Percentiles rank a stretch among this genome's conserved stretches.
phyloP scores from a whole-genome alignment of 805 yeast genomes.

The Candida sithepensis region DNA sequence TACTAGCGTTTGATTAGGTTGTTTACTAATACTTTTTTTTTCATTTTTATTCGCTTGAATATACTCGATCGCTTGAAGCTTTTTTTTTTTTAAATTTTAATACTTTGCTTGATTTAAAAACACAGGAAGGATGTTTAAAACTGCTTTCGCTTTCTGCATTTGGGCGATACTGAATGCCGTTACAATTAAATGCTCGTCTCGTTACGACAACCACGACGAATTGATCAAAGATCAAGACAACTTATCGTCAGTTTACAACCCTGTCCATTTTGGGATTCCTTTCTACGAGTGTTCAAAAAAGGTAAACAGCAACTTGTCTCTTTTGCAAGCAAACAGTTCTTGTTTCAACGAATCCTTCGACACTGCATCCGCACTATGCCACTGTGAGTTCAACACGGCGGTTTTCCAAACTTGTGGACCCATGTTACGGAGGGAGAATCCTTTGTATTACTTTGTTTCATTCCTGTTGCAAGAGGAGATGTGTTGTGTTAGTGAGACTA shows the following conservation, averaged over 20 bases:
- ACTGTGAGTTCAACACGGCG: conserved; percentile 9
- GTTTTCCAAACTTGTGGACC: conserved; percentile 14
- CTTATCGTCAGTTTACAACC: conserved; percentile 10
- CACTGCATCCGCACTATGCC: background rate
- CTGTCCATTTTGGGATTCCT: conserved; percentile 10
- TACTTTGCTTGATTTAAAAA: background rate
- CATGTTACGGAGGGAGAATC: conserved; percentile 5
- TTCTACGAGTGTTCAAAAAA: conserved; percentile 13
- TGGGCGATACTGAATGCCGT: too few species aligned
- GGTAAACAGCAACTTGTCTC: too few species aligned
- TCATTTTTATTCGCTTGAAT: too few species aligned
- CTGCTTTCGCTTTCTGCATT: too few species aligned
- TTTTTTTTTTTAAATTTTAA: too few species aligned
- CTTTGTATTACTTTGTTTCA: conserved; percentile 8
- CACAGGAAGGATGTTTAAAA: too few species aligned
- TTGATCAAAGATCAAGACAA: conserved; percentile 1
- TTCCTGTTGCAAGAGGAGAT: conserved; percentile 10
- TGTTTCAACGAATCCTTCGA: background rate
- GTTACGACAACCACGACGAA: background rate
- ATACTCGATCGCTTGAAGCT: too few species aligned
- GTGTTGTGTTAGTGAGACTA: conserved; percentile 5
- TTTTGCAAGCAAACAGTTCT: background rate
- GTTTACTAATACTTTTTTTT: background rate
- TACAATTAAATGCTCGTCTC: background rate
- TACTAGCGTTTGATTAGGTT: background rate